Evolutionary conservation across 306 rosid species (phyloP), one percentile per base, ranked within the genome.

Genomic region (Trifolium fragiferum): DNA sequence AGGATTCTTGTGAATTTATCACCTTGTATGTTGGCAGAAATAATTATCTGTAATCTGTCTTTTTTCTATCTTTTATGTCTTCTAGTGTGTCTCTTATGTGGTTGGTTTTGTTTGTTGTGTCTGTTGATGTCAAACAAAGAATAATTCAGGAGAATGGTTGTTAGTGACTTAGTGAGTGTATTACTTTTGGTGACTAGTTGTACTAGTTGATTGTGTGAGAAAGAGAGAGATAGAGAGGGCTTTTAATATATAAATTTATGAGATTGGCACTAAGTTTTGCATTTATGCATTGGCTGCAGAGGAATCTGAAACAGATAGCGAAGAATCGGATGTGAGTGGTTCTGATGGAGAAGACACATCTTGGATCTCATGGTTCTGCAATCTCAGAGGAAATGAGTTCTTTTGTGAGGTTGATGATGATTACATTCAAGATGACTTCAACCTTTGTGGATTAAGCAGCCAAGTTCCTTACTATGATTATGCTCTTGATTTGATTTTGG

Each of bases 311-410:
- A 86, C 99, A 2, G 97, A 92, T 73, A 92, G 93, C 38, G 96
- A 92, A 84, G 99, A 94, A 75, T 94, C 99, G 1, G 99, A 94
- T 81, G 99, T 92, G 50, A 92, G 99, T 70, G 99, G 99, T 70
- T 94, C 99, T 59, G 97, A 94, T 33, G 99, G 95, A 23, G 97
- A 92, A 66, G 99, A 94, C 86, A 94, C 99, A 16, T 92, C 99
- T 25, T 94, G 99, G 99, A 94, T 94, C 78, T 92, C 99, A 14
- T 94, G 99, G 99, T 94, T 92, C 86, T 94, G 99, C 85, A 94
- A 92, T 89, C 83, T 94, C 81, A 83, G 97, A 46, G 99, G 99
- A 70, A 94, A 94, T 76, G 99, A 94, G 66, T 94, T 94, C 74
- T 94, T 94, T 76, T 94, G 99, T 54, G 99, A 94, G 86, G 99